These are phyloP conservation scores for Quercus engelmannii DNA, from an alignment of 306 rosid genomes.

Conservation along the genomic window DNA sequence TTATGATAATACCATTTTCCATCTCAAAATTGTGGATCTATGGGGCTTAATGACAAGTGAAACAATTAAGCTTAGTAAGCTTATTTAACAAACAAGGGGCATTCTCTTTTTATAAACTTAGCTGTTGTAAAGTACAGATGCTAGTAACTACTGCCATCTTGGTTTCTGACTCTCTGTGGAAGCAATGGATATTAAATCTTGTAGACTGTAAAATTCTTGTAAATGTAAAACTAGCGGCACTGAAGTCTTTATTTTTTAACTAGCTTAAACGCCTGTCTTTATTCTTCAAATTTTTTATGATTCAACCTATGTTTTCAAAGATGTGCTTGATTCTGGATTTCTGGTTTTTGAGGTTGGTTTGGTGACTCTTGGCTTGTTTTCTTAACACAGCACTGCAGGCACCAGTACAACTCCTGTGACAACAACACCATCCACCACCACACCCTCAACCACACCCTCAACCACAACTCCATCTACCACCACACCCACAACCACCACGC, in stretches of 20 bases:
- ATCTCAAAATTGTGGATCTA: too few relatives aligned
- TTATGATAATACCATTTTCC: too few relatives aligned
- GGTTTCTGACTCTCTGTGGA: neutral
- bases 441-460: neutral
- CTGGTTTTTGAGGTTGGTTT: neutral
- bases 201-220: too few relatives aligned
- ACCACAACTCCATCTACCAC: neutral
- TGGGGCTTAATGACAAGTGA: too few relatives aligned
- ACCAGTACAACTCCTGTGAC: slow-evolving; percentile 39
- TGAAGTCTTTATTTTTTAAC: neutral
- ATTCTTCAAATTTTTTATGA: neutral
- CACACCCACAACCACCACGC: slow-evolving; percentile 12
- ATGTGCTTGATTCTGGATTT: neutral
- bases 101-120: neutral
- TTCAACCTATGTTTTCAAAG: neutral
- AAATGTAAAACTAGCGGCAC: neutral
- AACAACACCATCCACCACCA: slow-evolving; percentile 23
- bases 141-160: neutral
- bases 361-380: neutral
- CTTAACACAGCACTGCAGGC: slow-evolving; percentile 40
- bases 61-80: too few relatives aligned
- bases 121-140: neutral
- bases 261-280: neutral
- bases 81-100: neutral
- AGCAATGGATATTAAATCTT: neutral